These are phyloP conservation scores for Sporisorium exsertum DNA, from an alignment of 1,284 basidiomycete species.

Conservation along the genomic window DNA sequence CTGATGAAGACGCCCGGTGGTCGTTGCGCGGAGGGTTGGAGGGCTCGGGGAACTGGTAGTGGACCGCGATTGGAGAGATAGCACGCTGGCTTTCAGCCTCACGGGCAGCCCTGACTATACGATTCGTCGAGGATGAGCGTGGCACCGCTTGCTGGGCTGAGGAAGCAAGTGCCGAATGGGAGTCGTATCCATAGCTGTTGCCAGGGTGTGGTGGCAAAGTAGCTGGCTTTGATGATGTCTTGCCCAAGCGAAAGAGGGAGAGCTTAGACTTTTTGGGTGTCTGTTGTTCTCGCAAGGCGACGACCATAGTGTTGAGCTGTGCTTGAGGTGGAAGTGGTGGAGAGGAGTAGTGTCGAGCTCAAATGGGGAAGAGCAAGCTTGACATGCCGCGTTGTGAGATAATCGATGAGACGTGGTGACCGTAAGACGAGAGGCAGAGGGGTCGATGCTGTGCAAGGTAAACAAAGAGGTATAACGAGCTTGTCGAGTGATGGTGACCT, in stretches of 20 bases:
- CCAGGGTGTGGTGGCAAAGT: background rate
- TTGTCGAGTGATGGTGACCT: background rate
- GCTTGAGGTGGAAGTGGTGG: background rate
- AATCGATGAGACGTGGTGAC: background rate
- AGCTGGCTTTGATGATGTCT: constrained; percentile 12
- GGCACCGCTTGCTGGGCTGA: background rate
- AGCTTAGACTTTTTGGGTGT: constrained; percentile 42
- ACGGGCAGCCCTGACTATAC: background rate
- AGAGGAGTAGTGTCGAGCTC: background rate
- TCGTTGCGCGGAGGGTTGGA: constrained; percentile 7
- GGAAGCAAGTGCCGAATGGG: background rate
- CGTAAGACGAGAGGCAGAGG: background rate
- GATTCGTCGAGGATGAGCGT: background rate
- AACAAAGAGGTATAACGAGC: background rate
- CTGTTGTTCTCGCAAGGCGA: constrained; percentile 20
- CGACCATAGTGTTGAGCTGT: constrained; percentile 26
- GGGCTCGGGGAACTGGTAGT: constrained; percentile 17
- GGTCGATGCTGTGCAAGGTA: background rate
- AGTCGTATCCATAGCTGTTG: background rate
- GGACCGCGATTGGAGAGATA: background rate
- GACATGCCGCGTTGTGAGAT: background rate
- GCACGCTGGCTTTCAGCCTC: constrained; percentile 6
- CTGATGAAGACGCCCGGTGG: constrained; percentile 2
- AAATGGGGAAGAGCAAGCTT: background rate
- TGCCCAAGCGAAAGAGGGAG: constrained; percentile 44